phyloP scores from a whole-genome alignment of 331 rosid species.

The Quercus tomentella region DNA sequence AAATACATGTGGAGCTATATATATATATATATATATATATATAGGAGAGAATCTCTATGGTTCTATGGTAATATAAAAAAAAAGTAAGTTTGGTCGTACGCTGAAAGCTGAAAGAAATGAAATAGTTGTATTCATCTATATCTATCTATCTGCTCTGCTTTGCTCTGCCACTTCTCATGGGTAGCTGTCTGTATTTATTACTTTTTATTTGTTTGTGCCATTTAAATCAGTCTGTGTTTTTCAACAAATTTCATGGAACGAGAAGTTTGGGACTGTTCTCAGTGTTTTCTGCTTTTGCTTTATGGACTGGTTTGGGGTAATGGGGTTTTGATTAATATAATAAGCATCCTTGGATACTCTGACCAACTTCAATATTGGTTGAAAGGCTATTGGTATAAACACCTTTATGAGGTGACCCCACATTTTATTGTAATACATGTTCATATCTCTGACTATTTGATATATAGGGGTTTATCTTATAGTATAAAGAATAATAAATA shows the following conservation, averaged over 20 bases:
- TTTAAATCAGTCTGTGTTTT: neutral
- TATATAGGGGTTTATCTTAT: neutral
- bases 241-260: neutral
- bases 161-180: neutral
- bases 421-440: neutral
- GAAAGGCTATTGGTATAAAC: neutral
- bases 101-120: neutral
- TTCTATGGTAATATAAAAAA: constrained; percentile 19
- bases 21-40: no score
- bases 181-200: constrained; percentile 13
- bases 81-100: neutral
- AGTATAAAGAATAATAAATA: neutral
- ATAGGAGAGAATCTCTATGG: constrained; percentile 22
- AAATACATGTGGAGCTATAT: constrained; percentile 23
- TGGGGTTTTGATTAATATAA: constrained; percentile 10
- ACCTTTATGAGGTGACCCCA: constrained; percentile 1
- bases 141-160: neutral
- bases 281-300: constrained; percentile 23
- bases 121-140: constrained; percentile 1
- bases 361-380: constrained; percentile 25
- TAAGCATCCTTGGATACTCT: constrained; percentile 46
- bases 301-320: constrained; percentile 8
- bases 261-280: neutral
- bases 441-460: neutral
- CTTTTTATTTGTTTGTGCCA: neutral